Base-by-base conservation (phyloP, 2,329 filamentous ascomycete species). In the Verticillium klebahnii region DNA sequence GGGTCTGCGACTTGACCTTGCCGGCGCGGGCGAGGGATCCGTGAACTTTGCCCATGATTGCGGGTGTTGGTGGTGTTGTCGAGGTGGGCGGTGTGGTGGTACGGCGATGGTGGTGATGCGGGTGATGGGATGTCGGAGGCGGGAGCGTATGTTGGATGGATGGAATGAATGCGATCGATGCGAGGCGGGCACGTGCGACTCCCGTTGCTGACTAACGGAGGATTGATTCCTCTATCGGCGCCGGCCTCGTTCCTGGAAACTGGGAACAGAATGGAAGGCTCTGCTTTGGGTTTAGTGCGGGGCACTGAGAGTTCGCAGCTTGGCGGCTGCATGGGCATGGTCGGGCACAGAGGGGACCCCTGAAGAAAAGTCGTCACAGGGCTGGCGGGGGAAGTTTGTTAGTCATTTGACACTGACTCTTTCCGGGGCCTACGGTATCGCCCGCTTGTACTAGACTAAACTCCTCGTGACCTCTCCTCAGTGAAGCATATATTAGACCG, bases 1-100 rank as follows among this genome's bases (percentile, higher is more conserved):
- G 91, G 73, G 90, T 93, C 82, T 94, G 91, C 83, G 91, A 94
- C 90, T 96, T 96, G 88, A 96, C 93, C 87, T 96, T 96, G 85
- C 92, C 92, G 84, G 91, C 91, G 92, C 91, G 91, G 80, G 91
- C 91, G 82, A 94, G 89, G 78, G 91, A 95, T 80, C 91, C 91
- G 89, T 94, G 91, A 81, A 93, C 91, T 85, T 94, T 94, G 85
- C 91, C 91, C 91, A 94, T 93, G 81, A 79, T 90, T 72, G 71
- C 70, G 75, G 70, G 29, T 29, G 5, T 29, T 70, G 72, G 73
- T 72, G 69, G 68, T 4, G 23, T 40, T 58, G 25, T 39, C 29
- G 29, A 23, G 36, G 11, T 57, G 55, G 6, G 25, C 17, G 9
- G 39, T 11, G 56, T 40, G 56, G n/a, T 15, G 55, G 19, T 25